Percentiles rank a stretch among this genome's conserved stretches.
phyloP scores from a whole-genome alignment of 1,139 yeast species.

The Eremothecium cymbalariae region DNA sequence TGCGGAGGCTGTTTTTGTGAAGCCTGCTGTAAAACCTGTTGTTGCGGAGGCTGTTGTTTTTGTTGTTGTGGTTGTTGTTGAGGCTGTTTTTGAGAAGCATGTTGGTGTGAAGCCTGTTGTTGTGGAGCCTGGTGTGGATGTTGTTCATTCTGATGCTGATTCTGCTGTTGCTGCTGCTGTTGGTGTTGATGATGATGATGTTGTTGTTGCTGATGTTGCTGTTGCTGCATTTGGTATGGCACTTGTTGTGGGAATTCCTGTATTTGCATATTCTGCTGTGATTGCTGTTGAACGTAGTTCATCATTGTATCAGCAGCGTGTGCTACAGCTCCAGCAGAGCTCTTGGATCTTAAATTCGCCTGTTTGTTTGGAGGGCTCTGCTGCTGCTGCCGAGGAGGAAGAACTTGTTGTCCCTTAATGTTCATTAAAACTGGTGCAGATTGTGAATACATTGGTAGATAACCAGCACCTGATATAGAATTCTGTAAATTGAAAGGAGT shows the following conservation, averaged over 20 bases:
- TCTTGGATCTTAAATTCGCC: conserved; percentile 1
- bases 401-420: background rate
- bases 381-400: background rate
- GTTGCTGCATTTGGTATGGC: conserved; percentile 5
- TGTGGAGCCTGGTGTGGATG: background rate
- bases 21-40: background rate
- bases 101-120: background rate
- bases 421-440: conserved; percentile 5
- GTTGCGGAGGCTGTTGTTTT: background rate
- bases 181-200: conserved; percentile 1
- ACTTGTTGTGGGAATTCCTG: background rate
- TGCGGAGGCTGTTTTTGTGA: conserved; percentile 2
- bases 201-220: conserved; percentile 3
- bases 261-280: conserved; percentile 2
- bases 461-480: conserved; percentile 5
- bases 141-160: conserved; percentile 9
- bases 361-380: conserved; percentile 1
- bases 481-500: conserved; percentile 1
- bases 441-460: conserved; percentile 7
- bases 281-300: conserved; percentile 7
- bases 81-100: background rate
- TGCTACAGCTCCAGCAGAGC: conserved; percentile 1
- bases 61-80: conserved; percentile 1
- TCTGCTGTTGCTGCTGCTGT: conserved; percentile 12
- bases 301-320: conserved; percentile 6